phyloP scores from a whole-genome alignment of 23 red algal genomes.

The Gracilaria gracilis region DNA sequence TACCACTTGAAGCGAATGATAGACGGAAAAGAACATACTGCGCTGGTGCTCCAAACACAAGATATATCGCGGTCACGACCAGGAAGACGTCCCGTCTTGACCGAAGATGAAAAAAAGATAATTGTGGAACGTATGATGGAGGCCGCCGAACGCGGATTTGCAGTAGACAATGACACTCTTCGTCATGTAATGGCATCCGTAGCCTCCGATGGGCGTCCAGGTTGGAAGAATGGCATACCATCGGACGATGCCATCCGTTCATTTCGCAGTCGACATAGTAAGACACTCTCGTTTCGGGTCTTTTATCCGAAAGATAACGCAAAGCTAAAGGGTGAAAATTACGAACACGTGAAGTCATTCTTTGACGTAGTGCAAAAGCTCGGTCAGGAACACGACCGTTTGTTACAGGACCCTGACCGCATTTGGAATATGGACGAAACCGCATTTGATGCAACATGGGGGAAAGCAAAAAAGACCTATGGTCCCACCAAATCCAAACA shows the following conservation, averaged over 20 bases:
- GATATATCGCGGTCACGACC: not conserved
- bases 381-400: not conserved
- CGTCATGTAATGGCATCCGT: not conserved
- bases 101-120: slow-evolving; percentile 22
- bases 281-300: not conserved
- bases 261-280: not conserved
- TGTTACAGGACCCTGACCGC: not conserved
- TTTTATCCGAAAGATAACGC: slow-evolving; percentile 13
- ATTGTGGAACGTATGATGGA: not conserved
- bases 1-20: not conserved
- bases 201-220: not conserved
- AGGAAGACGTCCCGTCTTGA: not conserved
- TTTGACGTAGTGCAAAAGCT: slow-evolving; percentile 31
- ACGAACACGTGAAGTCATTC: slow-evolving; percentile 38
- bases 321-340: slow-evolving; percentile 18
- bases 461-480: slow-evolving; percentile 9
- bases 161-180: not conserved
- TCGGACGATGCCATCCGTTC: not conserved
- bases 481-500: not conserved
- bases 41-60: not conserved
- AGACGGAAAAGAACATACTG: not conserved
- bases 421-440: not conserved
- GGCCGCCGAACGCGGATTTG: not conserved
- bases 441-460: not conserved
- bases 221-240: slow-evolving; percentile 14